These are phyloP conservation scores for Rhynchospora breviuscula DNA, from an alignment of 176 grass and related monocot genomes.

Conservation along the genomic window DNA sequence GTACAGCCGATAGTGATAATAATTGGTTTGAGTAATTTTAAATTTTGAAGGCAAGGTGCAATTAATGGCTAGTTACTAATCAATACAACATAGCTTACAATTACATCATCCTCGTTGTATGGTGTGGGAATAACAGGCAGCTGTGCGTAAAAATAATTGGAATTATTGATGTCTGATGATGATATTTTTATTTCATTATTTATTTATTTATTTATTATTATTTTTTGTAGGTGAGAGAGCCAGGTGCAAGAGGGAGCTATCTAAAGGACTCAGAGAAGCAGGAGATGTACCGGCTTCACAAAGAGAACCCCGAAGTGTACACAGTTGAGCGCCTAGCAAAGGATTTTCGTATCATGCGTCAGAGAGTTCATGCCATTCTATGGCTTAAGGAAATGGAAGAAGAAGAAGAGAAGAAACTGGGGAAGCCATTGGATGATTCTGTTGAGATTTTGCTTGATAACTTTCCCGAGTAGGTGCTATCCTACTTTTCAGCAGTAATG, in stretches of 20 bases:
- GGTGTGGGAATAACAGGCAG: not conserved
- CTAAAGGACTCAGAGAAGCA: conserved; percentile 93
- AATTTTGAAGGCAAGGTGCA: not conserved
- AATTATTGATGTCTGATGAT: not conserved
- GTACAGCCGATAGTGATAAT: not conserved
- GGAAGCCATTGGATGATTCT: conserved; percentile 75
- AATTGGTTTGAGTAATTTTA: not conserved
- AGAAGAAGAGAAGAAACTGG: conserved; percentile 84
- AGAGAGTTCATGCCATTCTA: conserved; percentile 91
- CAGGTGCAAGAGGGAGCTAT: conserved; percentile 60
- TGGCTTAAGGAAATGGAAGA: conserved; percentile 98
- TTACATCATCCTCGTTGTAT: not conserved
- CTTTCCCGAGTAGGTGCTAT: conserved; percentile 65
- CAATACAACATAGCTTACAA: not conserved
- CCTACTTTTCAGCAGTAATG: conserved; percentile 8
- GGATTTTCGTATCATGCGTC: conserved; percentile 88
- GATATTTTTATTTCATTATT: too few relatives aligned
- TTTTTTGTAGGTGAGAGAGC: conserved; percentile 49
- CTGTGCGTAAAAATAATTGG: not conserved
- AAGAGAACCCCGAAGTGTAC: conserved; percentile 73
- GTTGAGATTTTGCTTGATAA: conserved; percentile 92
- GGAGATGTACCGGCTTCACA: conserved; percentile 93
- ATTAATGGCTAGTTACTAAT: not conserved
- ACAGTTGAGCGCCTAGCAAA: conserved; percentile 88
- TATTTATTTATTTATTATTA: too few relatives aligned